Evolutionary conservation across 257 asterid genomes (phyloP).

Genomic region (Jacaranda copaia): DNA sequence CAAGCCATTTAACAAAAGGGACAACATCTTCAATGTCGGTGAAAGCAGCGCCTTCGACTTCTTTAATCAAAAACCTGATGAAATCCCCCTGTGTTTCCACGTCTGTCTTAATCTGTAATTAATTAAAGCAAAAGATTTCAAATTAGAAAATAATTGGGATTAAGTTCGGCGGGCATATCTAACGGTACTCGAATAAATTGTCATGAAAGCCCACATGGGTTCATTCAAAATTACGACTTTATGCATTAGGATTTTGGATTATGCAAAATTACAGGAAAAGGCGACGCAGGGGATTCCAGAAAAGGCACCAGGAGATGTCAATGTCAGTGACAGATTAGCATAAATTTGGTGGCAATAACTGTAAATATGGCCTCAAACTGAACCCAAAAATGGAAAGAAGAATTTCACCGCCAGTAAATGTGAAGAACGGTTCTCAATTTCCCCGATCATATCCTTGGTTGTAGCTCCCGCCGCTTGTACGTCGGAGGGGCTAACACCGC

Average conservation of each 20-base stretch:
- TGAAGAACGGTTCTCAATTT: constrained; percentile 95
- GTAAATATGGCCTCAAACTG: constrained; percentile 38
- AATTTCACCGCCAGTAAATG: constrained; percentile 86
- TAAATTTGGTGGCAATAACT: constrained; percentile 38
- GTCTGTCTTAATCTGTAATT: constrained; percentile 88
- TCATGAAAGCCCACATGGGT: constrained; percentile 48
- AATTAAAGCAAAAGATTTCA: not conserved
- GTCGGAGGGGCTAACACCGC: constrained; percentile 51
- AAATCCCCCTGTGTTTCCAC: constrained; percentile 97
- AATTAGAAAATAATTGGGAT: not conserved
- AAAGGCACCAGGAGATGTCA: constrained; percentile 51
- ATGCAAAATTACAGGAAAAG: constrained; percentile 50
- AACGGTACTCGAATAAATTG: constrained; percentile 38
- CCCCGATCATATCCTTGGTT: constrained; percentile 97
- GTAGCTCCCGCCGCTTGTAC: constrained; percentile 54
- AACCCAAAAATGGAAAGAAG: constrained; percentile 5
- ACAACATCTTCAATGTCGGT: constrained; percentile 91
- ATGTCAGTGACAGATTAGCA: constrained; percentile 51
- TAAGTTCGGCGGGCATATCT: constrained; percentile 18
- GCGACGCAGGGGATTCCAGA: constrained; percentile 38
- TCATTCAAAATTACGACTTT: constrained; percentile 32
- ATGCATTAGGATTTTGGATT: constrained; percentile 44
- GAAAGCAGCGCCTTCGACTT: constrained; percentile 87
- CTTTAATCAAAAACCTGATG: constrained; percentile 86
- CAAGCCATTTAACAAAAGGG: constrained; percentile 98